These are phyloP conservation scores for Fusarium sterilihyphosum DNA, from an alignment of 2,329 filamentous ascomycete genomes.

Conservation along the genomic window DNA sequence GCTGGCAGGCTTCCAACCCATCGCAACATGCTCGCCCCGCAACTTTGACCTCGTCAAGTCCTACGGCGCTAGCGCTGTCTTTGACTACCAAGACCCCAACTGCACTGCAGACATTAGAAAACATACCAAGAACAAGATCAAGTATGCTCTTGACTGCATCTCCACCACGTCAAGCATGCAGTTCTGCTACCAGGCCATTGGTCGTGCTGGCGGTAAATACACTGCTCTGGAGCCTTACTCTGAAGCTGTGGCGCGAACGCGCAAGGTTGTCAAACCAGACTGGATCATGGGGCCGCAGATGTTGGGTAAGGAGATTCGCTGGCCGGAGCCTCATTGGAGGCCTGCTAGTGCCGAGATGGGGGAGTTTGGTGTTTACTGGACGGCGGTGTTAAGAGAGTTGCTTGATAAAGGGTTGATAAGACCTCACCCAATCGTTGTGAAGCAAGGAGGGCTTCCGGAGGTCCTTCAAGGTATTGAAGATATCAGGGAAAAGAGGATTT, in stretches of 20 bases:
- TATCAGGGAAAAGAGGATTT: no score
- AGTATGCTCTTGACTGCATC: neutral
- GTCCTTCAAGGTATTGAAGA: neutral
- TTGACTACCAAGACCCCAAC: constrained; percentile 5
- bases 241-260: neutral
- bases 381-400: neutral
- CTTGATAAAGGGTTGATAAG: neutral
- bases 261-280: neutral
- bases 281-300: neutral
- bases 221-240: neutral
- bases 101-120: neutral
- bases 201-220: neutral
- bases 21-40: constrained; percentile 4
- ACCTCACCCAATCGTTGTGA: fast-evolving
- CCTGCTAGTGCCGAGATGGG: neutral
- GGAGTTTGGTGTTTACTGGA: neutral
- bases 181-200: neutral
- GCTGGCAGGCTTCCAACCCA: neutral
- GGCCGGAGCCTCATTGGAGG: neutral
- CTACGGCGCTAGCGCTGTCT: constrained; percentile 6
- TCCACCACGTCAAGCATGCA: neutral
- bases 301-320: neutral
- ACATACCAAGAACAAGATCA: neutral
- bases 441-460: fast-evolving
- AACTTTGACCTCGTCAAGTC: constrained; percentile 22